phyloP scores from a whole-genome alignment of 805 yeast species.

The Teunomyces atbi region DNA sequence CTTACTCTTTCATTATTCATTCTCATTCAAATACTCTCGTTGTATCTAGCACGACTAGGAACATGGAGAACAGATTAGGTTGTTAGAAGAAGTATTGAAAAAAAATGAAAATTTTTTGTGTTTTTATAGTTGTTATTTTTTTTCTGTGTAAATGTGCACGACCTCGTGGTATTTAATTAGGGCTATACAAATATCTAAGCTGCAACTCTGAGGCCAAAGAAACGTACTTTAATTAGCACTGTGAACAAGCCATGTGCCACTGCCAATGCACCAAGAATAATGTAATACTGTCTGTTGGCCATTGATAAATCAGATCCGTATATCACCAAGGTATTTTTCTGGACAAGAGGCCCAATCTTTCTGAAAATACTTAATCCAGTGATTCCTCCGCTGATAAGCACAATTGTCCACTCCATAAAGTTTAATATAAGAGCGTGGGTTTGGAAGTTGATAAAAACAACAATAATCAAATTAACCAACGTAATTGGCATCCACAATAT shows the following conservation, averaged over 20 bases:
- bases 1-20: slow-evolving; percentile 6
- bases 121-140: slow-evolving; percentile 6
- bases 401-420: slow-evolving; percentile 62
- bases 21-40: slow-evolving; percentile 8
- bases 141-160: slow-evolving; percentile 7
- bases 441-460: slow-evolving; percentile 43
- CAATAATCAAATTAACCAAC: slow-evolving; percentile 55
- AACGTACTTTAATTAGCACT: slow-evolving; percentile 61
- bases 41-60: slow-evolving; percentile 4
- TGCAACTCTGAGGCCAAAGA: slow-evolving; percentile 45
- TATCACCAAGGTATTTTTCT: slow-evolving; percentile 33
- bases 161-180: slow-evolving; percentile 5
- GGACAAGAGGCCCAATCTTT: slow-evolving; percentile 42
- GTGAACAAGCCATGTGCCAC: slow-evolving; percentile 58
- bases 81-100: slow-evolving; percentile 1
- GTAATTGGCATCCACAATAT: slow-evolving; percentile 86
- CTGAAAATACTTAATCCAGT: slow-evolving; percentile 56
- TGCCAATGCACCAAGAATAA: slow-evolving; percentile 41
- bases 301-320: slow-evolving; percentile 27
- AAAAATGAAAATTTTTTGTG: slow-evolving; percentile 5
- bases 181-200: slow-evolving; percentile 1
- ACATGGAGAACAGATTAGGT: slow-evolving; percentile 1
- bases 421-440: slow-evolving; percentile 40
- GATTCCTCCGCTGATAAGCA: slow-evolving; percentile 56
- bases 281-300: slow-evolving; percentile 30